These are phyloP conservation scores for Puccinia horiana DNA, from an alignment of 1,284 basidiomycete genomes.

Conservation along the genomic window DNA sequence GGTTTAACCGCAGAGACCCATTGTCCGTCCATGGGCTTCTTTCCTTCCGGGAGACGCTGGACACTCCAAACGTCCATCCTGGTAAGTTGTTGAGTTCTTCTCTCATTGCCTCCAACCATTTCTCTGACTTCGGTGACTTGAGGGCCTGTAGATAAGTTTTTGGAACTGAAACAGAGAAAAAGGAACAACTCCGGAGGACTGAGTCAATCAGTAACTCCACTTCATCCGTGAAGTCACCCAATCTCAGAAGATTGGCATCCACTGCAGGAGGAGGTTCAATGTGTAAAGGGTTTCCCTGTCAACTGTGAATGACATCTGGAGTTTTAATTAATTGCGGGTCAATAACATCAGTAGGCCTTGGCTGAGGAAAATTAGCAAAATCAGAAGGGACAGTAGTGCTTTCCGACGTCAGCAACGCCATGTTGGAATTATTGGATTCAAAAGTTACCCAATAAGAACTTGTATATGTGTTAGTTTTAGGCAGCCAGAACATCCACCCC, in stretches of 20 bases:
- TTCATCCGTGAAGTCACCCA: background rate
- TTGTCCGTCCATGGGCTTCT: background rate
- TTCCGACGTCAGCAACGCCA: too few relatives aligned
- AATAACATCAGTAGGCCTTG: too few relatives aligned
- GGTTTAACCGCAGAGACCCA: background rate
- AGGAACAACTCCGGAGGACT: background rate
- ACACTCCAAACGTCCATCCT: conserved; percentile 16
- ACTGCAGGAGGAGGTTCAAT: background rate
- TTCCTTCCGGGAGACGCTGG: background rate
- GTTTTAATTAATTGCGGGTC: too few relatives aligned
- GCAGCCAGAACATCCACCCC: conserved; percentile 23
- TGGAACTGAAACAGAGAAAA: background rate
- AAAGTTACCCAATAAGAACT: background rate
- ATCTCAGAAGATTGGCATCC: background rate
- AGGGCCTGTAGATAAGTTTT: background rate
- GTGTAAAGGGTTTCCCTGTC: too few relatives aligned
- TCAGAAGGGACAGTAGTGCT: background rate
- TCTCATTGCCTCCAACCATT: background rate
- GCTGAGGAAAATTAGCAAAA: background rate
- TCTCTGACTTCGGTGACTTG: background rate
- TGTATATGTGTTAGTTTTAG: background rate
- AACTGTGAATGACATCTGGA: background rate
- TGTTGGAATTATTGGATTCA: background rate
- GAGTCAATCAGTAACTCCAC: background rate
- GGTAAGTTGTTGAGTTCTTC: background rate